Percentiles rank a stretch among this genome's conserved stretches.
Conservation (phyloP, 495 filamentous ascomycete species). For the Aspergillus leporis region DNA sequence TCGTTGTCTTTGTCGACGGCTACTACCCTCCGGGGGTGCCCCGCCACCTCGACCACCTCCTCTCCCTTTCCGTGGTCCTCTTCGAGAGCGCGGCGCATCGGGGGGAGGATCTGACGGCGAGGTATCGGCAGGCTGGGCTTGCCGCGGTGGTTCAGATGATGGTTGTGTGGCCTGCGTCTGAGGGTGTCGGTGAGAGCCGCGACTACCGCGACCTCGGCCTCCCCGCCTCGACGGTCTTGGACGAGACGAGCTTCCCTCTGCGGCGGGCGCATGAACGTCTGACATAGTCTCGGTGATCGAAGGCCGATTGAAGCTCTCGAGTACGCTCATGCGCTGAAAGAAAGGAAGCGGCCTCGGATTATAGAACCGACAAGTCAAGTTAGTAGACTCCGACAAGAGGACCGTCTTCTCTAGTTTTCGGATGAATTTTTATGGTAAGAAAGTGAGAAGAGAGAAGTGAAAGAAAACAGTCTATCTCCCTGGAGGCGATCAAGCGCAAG, state of each 20-base stretch:
- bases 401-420: neutral
- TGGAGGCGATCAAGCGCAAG: neutral
- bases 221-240: conserved; percentile 32
- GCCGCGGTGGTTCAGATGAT: conserved; percentile 10
- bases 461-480: neutral
- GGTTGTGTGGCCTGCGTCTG: conserved; percentile 13
- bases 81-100: conserved; percentile 26
- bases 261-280: conserved; percentile 17
- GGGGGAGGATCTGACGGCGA: conserved; percentile 11
- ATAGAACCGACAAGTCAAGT: too few relatives aligned
- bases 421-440: neutral
- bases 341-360: neutral
- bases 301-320: conserved; percentile 2
- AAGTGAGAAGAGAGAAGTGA: neutral
- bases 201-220: conserved; percentile 34
- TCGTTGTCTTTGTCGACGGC: conserved; percentile 26
- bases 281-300: conserved; percentile 25
- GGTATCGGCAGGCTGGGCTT: conserved; percentile 10
- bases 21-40: conserved; percentile 23
- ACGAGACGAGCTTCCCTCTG: conserved; percentile 28
- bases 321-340: conserved; percentile 20
- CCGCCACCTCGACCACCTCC: conserved; percentile 37
- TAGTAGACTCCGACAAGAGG: too few relatives aligned
- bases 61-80: conserved; percentile 41
- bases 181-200: conserved; percentile 7